Percentiles rank a stretch among this genome's conserved stretches.
Conservation (phyloP, 805 yeast genomes). For the Diddensiella santjacobensis region DNA sequence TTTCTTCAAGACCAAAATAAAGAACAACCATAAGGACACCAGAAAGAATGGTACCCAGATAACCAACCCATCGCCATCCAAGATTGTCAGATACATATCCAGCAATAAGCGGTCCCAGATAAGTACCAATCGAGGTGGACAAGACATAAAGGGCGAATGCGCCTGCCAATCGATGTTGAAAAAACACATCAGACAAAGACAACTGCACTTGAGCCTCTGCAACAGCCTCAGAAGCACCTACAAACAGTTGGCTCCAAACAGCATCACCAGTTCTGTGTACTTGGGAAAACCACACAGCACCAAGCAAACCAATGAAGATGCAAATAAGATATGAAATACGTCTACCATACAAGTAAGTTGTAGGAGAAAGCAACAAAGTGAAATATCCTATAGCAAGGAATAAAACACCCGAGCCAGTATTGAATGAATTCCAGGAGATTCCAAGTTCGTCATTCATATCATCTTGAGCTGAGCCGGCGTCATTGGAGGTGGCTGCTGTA, state of each 20-base stretch:
- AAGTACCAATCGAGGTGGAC: constrained; percentile 75
- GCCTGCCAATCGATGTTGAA: constrained; percentile 72
- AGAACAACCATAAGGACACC: constrained; percentile 54
- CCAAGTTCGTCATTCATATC: constrained; percentile 58
- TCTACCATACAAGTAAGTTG: constrained; percentile 65
- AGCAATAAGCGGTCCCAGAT: constrained; percentile 73
- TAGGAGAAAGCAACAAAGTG: constrained; percentile 61
- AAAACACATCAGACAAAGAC: constrained; percentile 65
- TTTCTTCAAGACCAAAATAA: constrained; percentile 65
- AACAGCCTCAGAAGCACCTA: constrained; percentile 79
- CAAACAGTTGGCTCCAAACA: constrained; percentile 73
- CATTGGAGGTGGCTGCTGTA: constrained; percentile 58
- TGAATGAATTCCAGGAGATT: constrained; percentile 64
- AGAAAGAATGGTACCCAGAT: constrained; percentile 59
- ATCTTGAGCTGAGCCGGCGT: constrained; percentile 70
- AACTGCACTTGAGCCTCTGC: constrained; percentile 72
- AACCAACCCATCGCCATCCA: constrained; percentile 76
- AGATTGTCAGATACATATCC: constrained; percentile 59
- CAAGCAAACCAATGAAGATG: constrained; percentile 54
- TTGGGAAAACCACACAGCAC: constrained; percentile 68
- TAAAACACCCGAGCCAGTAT: constrained; percentile 76
- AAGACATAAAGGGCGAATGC: constrained; percentile 68
- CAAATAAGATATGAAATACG: constrained; percentile 61
- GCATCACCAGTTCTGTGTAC: constrained; percentile 54
- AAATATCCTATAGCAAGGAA: constrained; percentile 67